Conservation (phyloP, 1,284 basidiomycete genomes). For the Trichosporon ovoides region DNA sequence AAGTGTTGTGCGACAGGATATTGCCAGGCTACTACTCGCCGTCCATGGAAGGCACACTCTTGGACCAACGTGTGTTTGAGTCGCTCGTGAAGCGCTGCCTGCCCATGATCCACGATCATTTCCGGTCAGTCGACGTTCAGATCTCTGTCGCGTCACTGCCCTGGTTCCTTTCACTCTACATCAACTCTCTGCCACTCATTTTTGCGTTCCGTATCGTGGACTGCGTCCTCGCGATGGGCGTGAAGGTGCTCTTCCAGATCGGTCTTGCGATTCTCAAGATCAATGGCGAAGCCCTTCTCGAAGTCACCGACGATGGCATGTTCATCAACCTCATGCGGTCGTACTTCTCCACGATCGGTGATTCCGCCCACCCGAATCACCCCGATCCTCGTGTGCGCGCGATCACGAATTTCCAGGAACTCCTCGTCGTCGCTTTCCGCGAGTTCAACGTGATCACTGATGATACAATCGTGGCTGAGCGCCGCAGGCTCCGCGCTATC, state of each 20-base stretch:
- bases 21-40: conserved; percentile 98
- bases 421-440: conserved; percentile 90
- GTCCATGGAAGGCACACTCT: conserved; percentile 96
- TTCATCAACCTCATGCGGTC: conserved; percentile 93
- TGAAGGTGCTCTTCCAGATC: conserved; percentile 91
- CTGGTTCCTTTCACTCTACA: conserved; percentile 94
- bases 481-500: conserved; percentile 79
- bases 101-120: conserved; percentile 91
- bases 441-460: conserved; percentile 97
- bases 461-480: conserved; percentile 84
- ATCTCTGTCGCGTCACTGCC: conserved; percentile 94
- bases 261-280: conserved; percentile 86
- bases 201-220: conserved; percentile 98
- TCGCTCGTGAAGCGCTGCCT: conserved; percentile 85
- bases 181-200: conserved; percentile 99
- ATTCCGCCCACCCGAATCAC: conserved; percentile 89
- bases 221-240: conserved; percentile 99
- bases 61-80: conserved; percentile 98
- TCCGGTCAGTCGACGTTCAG: conserved; percentile 86
- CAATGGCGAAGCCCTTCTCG: conserved; percentile 89
- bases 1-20: conserved; percentile 89
- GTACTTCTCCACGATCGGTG: conserved; percentile 89
- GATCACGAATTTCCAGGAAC: conserved; percentile 96
- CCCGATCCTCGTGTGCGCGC: conserved; percentile 82
- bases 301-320: conserved; percentile 93